Conservation (phyloP, 305 asterid genomes). For the Coffea humblotiana region DNA sequence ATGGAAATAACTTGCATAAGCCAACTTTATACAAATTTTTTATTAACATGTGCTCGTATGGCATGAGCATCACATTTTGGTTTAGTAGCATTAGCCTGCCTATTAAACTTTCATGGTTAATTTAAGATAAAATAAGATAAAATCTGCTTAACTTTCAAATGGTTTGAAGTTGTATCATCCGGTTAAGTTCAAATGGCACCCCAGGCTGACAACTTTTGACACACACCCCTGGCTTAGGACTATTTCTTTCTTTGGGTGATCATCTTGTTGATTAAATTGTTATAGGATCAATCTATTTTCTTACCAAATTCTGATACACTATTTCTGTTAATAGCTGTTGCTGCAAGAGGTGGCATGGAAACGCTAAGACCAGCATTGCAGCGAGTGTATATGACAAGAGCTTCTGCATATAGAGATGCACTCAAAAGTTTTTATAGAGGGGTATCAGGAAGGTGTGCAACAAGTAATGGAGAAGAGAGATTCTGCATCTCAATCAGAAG, state of each 20-base stretch:
- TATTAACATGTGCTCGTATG: not conserved
- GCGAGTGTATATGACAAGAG: slow-evolving; percentile 93
- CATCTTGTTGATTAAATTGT: not conserved
- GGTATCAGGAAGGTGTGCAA: slow-evolving; percentile 92
- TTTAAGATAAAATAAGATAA: slow-evolving; percentile 1
- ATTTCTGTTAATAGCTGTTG: slow-evolving; percentile 51
- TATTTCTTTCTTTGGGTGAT: not conserved
- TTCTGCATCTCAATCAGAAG: slow-evolving; percentile 37
- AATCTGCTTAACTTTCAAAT: not conserved
- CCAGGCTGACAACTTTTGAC: not conserved
- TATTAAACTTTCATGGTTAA: not conserved
- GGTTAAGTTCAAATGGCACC: slow-evolving; percentile 1
- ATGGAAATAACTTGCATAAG: not conserved
- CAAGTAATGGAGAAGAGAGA: slow-evolving; percentile 71
- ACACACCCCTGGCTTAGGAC: not conserved
- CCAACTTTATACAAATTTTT: not conserved
- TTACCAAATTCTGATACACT: slow-evolving; percentile 14
- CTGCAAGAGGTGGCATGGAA: slow-evolving; percentile 97
- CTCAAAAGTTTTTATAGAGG: slow-evolving; percentile 79
- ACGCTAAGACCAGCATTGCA: slow-evolving; percentile 82
- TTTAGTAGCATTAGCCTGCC: not conserved
- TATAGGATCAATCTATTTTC: not conserved
- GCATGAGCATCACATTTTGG: not conserved
- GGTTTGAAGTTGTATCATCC: not conserved
- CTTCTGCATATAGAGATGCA: slow-evolving; percentile 89